Conservation (phyloP, 2,329 filamentous ascomycete genomes). For the Trichocomaceae sp. region DNA sequence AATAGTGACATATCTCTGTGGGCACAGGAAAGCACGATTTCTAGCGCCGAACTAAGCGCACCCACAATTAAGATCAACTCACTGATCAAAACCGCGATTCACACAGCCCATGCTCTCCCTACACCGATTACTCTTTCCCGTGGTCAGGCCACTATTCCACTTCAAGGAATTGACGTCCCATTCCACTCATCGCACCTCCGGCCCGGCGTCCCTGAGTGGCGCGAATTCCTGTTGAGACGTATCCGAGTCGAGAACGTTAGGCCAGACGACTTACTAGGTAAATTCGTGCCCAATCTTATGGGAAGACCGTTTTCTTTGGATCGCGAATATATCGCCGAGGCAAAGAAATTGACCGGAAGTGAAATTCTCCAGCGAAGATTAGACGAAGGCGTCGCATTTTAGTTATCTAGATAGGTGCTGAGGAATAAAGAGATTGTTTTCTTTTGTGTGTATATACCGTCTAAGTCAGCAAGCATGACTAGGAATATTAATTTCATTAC, state of each 20-base stretch:
- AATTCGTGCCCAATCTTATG: conserved; percentile 99
- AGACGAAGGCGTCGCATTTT: neutral
- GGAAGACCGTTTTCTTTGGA: conserved; percentile 67
- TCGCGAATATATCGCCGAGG: neutral
- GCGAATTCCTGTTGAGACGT: neutral
- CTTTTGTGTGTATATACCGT: neutral
- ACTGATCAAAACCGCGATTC: neutral
- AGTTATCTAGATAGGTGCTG: neutral
- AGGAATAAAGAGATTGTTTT: neutral
- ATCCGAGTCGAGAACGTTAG: conserved; percentile 54
- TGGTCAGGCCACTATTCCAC: conserved; percentile 91
- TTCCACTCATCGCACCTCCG: conserved; percentile 99
- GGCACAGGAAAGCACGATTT: neutral
- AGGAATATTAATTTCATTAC: neutral
- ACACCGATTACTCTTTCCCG: conserved; percentile 78
- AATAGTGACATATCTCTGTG: neutral
- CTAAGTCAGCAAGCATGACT: neutral
- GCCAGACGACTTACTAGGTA: conserved; percentile 90
- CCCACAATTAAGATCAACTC: neutral
- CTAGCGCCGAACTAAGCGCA: neutral
- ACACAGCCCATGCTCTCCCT: neutral
- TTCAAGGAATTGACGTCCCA: conserved; percentile 86
- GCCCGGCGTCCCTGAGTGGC: conserved; percentile 64
- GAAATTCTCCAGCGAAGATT: neutral
- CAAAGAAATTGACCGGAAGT: neutral